These are phyloP conservation scores for Senna tora DNA, from an alignment of 306 rosid species.

Conservation along the genomic window DNA sequence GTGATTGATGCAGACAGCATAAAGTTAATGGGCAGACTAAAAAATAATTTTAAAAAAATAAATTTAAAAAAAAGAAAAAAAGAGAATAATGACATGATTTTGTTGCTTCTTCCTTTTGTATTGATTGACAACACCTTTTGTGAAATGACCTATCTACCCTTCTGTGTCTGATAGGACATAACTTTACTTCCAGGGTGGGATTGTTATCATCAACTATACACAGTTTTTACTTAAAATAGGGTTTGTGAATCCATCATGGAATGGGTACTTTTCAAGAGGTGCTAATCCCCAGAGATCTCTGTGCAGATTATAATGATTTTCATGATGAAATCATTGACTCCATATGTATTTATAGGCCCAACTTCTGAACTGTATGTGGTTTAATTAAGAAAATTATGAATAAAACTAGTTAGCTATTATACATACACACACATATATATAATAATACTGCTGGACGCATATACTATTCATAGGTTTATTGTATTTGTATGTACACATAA, in stretches of 20 bases:
- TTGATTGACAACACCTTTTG: slow-evolving; percentile 66
- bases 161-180: slow-evolving; percentile 28
- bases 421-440: no score
- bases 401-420: no score
- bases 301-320: slow-evolving; percentile 39
- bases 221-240: no score
- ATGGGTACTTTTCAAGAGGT: slow-evolving; percentile 30
- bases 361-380: no score
- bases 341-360: no score
- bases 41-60: no score
- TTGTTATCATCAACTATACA: no score
- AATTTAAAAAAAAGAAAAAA: slow-evolving; percentile 31
- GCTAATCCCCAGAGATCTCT: slow-evolving; percentile 44
- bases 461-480: no score
- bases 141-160: slow-evolving; percentile 58
- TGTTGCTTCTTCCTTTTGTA: slow-evolving; percentile 49
- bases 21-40: slow-evolving; percentile 39
- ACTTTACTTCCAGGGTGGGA: slow-evolving; percentile 27
- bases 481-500: no score
- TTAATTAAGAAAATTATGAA: no score
- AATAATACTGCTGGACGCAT: no score
- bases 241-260: slow-evolving; percentile 31
- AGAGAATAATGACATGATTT: slow-evolving; percentile 51
- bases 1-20: slow-evolving; percentile 66
- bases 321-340: slow-evolving; percentile 41